Evolutionary conservation across 208 protist species (phyloP).

Genomic region (Strigomonas culicis): DNA sequence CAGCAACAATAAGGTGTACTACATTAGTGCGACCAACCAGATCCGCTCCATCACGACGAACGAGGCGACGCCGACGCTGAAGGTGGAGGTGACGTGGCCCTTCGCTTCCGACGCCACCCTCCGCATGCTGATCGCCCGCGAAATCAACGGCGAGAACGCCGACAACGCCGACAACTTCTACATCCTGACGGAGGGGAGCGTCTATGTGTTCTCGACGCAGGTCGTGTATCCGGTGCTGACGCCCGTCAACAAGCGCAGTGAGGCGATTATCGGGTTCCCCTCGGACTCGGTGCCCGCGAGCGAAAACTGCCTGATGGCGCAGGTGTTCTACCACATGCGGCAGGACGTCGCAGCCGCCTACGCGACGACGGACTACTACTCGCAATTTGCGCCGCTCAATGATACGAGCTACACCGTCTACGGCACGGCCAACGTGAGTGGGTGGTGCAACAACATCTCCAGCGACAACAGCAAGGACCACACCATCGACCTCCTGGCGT

Average conservation of each 20-base stretch:
- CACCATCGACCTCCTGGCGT: conserved; percentile 43
- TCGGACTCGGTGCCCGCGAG: conserved; percentile 24
- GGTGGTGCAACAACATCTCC: conserved; percentile 40
- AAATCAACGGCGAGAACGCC: neutral
- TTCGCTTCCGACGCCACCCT: neutral
- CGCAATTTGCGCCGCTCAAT: conserved; percentile 33
- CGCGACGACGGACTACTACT: conserved; percentile 40
- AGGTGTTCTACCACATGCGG: conserved; percentile 40
- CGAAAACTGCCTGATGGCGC: conserved; percentile 44
- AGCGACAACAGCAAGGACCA: conserved; percentile 27
- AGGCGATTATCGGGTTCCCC: conserved; percentile 43
- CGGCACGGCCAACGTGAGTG: conserved; percentile 39
- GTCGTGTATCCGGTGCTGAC: conserved; percentile 17
- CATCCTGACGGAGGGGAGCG: conserved; percentile 13
- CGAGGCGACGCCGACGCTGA: conserved; percentile 15
- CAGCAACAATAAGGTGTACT: neutral
- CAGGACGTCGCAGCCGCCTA: conserved; percentile 35
- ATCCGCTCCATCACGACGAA: conserved; percentile 7
- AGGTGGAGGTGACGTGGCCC: conserved; percentile 11
- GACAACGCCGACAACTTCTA: conserved; percentile 21
- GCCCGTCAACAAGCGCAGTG: conserved; percentile 14
- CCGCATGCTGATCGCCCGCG: neutral
- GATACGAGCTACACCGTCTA: conserved; percentile 13
- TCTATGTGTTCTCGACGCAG: conserved; percentile 17
- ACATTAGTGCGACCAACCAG: conserved; percentile 2